Percentiles rank a stretch among this genome's conserved stretches.
These are phyloP conservation scores for Pseudevernia furfuracea DNA, from an alignment of 495 filamentous ascomycete genomes.

Conservation along the genomic window DNA sequence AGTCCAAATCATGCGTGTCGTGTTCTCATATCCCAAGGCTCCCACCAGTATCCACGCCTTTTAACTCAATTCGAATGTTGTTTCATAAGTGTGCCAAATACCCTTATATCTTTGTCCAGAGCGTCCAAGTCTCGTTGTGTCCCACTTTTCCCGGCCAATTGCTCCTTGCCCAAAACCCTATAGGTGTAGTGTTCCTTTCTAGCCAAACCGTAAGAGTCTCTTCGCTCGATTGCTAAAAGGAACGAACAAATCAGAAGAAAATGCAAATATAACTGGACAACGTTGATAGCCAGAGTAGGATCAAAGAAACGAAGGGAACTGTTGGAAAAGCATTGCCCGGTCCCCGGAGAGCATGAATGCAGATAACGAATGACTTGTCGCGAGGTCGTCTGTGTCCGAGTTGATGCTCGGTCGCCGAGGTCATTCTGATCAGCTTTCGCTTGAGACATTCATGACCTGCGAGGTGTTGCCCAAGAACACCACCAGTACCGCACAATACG, in stretches of 20 bases:
- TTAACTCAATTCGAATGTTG: neutral
- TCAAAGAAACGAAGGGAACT: neutral
- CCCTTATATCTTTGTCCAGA: neutral
- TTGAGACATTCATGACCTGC: neutral
- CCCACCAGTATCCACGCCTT: neutral
- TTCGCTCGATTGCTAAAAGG: neutral
- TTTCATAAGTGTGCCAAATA: neutral
- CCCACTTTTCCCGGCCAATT: neutral
- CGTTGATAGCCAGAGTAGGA: neutral
- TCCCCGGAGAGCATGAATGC: too few relatives aligned
- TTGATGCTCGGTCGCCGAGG: too few relatives aligned
- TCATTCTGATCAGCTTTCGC: neutral
- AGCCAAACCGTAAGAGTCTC: neutral
- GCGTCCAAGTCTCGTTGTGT: neutral
- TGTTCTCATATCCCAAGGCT: neutral
- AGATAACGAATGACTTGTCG: too few relatives aligned
- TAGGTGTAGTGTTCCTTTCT: neutral
- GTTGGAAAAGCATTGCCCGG: too few relatives aligned
- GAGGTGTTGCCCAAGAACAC: constrained; percentile 25
- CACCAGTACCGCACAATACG: constrained; percentile 28
- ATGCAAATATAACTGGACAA: neutral
- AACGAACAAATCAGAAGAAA: neutral
- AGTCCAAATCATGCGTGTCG: neutral
- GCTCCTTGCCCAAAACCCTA: neutral
- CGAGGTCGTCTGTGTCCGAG: too few relatives aligned